These are phyloP conservation scores for Diaporthe citriasiana DNA, from an alignment of 2,329 filamentous ascomycete genomes.

Conservation along the genomic window DNA sequence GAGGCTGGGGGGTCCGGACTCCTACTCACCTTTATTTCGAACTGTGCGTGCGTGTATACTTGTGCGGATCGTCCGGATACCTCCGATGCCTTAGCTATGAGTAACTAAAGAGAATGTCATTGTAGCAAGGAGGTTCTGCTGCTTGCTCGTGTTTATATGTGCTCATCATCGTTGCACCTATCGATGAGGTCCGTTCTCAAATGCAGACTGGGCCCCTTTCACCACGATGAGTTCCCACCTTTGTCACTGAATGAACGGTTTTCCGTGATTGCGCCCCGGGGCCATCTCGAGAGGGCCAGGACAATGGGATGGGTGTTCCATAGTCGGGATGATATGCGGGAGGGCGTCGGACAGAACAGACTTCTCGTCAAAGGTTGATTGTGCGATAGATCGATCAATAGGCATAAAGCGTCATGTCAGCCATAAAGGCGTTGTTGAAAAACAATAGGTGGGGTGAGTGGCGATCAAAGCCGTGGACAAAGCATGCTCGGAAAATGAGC, in stretches of 20 bases:
- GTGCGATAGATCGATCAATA: not conserved
- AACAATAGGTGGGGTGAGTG: not conserved
- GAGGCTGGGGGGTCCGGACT: not conserved
- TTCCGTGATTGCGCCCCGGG: no score
- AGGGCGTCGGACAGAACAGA: not conserved
- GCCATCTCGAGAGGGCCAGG: not conserved
- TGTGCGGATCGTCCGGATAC: not conserved
- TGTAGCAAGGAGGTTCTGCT: not conserved
- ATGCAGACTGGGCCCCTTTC: not conserved
- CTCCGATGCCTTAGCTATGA: not conserved
- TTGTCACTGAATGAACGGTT: not conserved
- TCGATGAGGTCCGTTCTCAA: not conserved
- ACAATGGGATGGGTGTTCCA: not conserved
- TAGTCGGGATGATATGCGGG: no score
- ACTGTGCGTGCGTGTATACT: not conserved
- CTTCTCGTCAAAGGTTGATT: not conserved
- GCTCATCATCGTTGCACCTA: not conserved
- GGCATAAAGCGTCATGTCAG: not conserved
- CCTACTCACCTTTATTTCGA: not conserved
- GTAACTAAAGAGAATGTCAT: not conserved
- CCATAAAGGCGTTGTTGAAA: not conserved
- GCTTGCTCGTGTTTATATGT: not conserved
- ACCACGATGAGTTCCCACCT: not conserved
- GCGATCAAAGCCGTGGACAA: not conserved
- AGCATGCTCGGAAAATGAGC: not conserved